These are phyloP conservation scores for Nitzschia inconspicua DNA, from an alignment of 108 stramenopile species.

Conservation along the genomic window DNA sequence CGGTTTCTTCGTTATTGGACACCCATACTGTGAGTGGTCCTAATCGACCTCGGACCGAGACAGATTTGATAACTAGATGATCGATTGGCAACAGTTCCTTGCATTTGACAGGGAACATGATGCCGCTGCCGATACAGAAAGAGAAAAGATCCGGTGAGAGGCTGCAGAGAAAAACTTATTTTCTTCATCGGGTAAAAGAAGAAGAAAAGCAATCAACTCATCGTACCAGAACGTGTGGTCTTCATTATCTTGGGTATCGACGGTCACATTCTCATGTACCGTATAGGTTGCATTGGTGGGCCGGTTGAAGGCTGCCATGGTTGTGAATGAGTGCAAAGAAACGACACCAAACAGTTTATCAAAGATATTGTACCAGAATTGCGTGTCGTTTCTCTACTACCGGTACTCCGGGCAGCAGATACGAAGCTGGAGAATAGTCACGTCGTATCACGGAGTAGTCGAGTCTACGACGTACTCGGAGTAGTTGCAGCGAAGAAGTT, in stretches of 20 bases:
- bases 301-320: constrained; percentile 76
- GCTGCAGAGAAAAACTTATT: neutral
- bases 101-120: constrained; percentile 84
- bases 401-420: too few species aligned
- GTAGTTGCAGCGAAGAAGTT: too few species aligned
- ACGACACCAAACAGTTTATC: too few species aligned
- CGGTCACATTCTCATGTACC: constrained; percentile 67
- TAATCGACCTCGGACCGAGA: constrained; percentile 58
- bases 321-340: too few species aligned
- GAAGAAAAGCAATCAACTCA: neutral
- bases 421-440: too few species aligned
- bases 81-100: constrained; percentile 72
- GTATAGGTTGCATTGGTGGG: constrained; percentile 78
- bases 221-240: constrained; percentile 86
- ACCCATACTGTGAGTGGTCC: constrained; percentile 85
- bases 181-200: neutral
- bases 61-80: constrained; percentile 58
- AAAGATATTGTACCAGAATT: neutral
- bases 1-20: constrained; percentile 48
- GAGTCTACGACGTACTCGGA: too few species aligned
- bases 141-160: constrained; percentile 7
- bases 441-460: too few species aligned
- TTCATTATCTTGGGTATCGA: constrained; percentile 79
- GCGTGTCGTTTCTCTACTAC: too few species aligned
- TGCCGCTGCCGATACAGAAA: constrained; percentile 46